Base-by-base conservation (phyloP, 2,329 filamentous ascomycete genomes). In the Purpureocillium takamizusanense region DNA sequence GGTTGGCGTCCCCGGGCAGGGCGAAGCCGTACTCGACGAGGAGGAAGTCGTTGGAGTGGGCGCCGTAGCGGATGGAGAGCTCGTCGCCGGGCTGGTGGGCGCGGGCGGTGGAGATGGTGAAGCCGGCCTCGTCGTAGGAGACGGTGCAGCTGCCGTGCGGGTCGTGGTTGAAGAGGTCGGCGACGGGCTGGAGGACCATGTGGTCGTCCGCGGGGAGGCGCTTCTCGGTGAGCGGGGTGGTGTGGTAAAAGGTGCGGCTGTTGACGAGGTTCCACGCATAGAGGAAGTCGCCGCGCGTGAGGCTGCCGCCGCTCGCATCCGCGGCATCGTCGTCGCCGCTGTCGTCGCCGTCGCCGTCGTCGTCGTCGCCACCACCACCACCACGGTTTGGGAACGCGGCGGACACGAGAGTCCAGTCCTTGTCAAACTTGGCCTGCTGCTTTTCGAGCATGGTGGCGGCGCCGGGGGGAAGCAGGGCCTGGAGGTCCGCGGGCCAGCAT, bases 111-210 rank as follows among this genome's bases (percentile, higher is more conserved):
- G 60, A 67, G 34, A 85, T 66, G 17, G 63, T 67, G 59, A 78
- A 85, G 6, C 69, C 69, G 1, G 59, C 55, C 1, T 57, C 44
- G 33, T 69, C 63, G 48, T 74, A 75, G n/a, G 63, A 52, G 1
- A 78, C 75, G 12, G 64, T 57, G 56, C 76, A 81, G 21, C 69
- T 67, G 9, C 47, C 47, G 30, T 10, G 21, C 21, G 69, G 60
- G 5, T 62, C 54, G 50, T 74, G 72, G 48, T 76, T 88, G 65
- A 87, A 81, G 39, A 84, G 75, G 55, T 88, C 83, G 2, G 81
- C 77, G 28, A 85, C 79, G 1, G 83, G 83, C 56, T 80, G 81
- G 47, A 86, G 69, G 9, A 76, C 76, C 66, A 86, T 76, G 50
- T 75, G 75, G 48, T 85, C 81, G 47, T 72, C 56, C 50, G 60